Evolutionary conservation across 305 asterid genomes (phyloP).

Genomic region (Salvia sclarea): DNA sequence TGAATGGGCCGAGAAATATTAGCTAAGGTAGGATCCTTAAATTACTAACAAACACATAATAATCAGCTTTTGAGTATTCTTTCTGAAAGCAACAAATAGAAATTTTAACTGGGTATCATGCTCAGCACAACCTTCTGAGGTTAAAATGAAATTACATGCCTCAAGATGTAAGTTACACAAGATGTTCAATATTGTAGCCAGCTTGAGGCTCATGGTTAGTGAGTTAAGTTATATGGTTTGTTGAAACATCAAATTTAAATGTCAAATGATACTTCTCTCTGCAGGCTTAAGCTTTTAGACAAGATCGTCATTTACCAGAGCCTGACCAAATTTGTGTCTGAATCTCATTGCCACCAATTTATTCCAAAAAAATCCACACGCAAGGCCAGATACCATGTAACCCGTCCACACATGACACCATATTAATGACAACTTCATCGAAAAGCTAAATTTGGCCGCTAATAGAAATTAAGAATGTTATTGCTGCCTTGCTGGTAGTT

Average conservation of each 20-base stretch:
- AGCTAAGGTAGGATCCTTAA: background rate
- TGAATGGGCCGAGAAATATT: background rate
- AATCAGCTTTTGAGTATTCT: background rate
- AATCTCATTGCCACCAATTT: no score
- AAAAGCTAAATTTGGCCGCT: no score
- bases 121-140: background rate
- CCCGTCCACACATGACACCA: no score
- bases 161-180: background rate
- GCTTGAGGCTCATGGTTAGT: background rate
- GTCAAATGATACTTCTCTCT: background rate
- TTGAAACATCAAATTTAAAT: background rate
- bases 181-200: background rate
- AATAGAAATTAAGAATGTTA: no score
- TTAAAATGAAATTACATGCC: background rate
- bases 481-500: conserved; percentile 1
- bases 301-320: no score
- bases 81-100: background rate
- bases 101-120: background rate
- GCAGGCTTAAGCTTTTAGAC: background rate
- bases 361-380: no score
- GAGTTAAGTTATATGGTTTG: background rate
- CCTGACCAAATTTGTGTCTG: no score
- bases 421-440: no score
- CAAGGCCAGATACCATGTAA: no score
- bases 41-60: background rate